These are phyloP conservation scores for Chondrostereum purpureum DNA, from an alignment of 1,284 basidiomycete genomes.

Conservation along the genomic window DNA sequence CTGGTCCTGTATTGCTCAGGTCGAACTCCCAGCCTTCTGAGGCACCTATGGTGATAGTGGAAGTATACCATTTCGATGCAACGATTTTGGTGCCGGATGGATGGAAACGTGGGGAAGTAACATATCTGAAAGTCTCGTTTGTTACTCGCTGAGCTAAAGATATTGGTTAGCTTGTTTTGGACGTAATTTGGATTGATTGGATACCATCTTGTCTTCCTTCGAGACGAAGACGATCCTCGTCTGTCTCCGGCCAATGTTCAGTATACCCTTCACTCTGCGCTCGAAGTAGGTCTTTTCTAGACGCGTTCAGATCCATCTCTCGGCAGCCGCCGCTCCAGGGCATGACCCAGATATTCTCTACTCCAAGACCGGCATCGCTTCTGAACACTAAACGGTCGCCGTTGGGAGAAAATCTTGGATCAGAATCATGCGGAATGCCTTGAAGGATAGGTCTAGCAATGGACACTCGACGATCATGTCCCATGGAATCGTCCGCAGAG, in stretches of 20 bases:
- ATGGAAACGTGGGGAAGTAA: conserved; percentile 65
- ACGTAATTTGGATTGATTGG: no score
- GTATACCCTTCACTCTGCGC: no score
- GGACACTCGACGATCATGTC: conserved; percentile 14
- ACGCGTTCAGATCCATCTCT: conserved; percentile 45
- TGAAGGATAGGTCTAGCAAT: conserved; percentile 45
- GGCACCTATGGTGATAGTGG: conserved; percentile 53
- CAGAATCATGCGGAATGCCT: conserved; percentile 62
- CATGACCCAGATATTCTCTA: conserved; percentile 70
- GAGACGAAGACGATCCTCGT: conserved; percentile 39
- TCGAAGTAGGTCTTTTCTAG: no score
- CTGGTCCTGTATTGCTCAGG: conserved; percentile 31
- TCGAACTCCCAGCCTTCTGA: conserved; percentile 68
- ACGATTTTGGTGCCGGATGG: conserved; percentile 52
- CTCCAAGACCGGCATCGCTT: conserved; percentile 63
- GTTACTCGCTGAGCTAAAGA: conserved; percentile 52
- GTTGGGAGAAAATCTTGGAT: conserved; percentile 65
- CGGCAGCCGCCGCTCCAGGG: conserved; percentile 57
- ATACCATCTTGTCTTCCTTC: conserved; percentile 55
- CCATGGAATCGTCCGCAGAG: conserved; percentile 25
- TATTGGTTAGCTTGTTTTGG: no score
- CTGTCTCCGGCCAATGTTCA: conserved; percentile 43
- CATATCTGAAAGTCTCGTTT: conserved; percentile 67
- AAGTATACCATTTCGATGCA: conserved; percentile 74
- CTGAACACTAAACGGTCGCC: conserved; percentile 57